phyloP scores from a whole-genome alignment of 2,329 filamentous ascomycete species.

The Phaeosphaeria sp. region DNA sequence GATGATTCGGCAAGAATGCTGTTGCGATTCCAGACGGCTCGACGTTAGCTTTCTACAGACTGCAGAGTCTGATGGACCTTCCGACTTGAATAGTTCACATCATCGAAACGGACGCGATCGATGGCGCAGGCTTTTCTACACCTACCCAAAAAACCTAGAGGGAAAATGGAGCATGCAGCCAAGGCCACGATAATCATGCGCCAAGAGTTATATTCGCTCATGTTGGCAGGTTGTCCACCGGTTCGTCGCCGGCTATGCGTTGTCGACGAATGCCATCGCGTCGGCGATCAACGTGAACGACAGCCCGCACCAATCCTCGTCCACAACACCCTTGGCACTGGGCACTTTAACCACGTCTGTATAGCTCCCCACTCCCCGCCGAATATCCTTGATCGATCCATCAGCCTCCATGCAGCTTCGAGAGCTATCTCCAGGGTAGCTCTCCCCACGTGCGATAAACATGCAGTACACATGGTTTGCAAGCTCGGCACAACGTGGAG shows the following conservation, averaged over 20 bases:
- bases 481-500: slow-evolving; percentile 7
- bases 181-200: not conserved
- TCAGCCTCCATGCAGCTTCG: slow-evolving; percentile 12
- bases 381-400: slow-evolving; percentile 3
- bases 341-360: slow-evolving; percentile 23
- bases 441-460: slow-evolving; percentile 35
- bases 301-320: slow-evolving; percentile 4
- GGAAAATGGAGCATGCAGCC: not conserved
- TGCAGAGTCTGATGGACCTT: too few species aligned
- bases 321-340: slow-evolving; percentile 19
- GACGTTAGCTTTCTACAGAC: too few species aligned
- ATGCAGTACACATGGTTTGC: slow-evolving; percentile 22
- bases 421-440: slow-evolving; percentile 18
- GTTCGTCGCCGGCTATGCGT: slow-evolving; percentile 5
- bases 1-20: too few species aligned
- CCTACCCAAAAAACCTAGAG: too few species aligned
- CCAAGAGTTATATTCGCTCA: slow-evolving; percentile 6
- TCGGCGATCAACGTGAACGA: slow-evolving; percentile 22
- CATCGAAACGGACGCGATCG: too few species aligned
- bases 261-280: slow-evolving; percentile 18
- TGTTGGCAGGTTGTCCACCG: slow-evolving; percentile 10
- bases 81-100: too few species aligned
- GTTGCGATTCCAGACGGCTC: too few species aligned
- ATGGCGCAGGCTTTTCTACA: not conserved
- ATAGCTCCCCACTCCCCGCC: slow-evolving; percentile 11